Evolutionary conservation across 345 rosid genomes (phyloP).

Genomic region (Bretschneidera sinensis): DNA sequence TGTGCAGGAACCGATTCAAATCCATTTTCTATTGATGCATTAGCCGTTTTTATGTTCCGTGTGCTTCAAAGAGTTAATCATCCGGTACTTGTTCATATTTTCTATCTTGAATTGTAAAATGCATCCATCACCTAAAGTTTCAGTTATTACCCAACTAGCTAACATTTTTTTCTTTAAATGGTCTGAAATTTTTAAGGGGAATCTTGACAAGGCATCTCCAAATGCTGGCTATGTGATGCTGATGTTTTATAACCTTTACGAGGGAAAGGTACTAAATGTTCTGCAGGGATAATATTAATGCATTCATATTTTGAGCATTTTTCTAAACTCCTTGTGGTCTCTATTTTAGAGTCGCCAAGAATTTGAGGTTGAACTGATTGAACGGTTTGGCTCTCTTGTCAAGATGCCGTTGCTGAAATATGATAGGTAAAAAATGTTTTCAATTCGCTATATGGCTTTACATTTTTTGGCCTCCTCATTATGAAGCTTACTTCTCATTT

Average conservation of each 20-base stretch:
- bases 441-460: neutral
- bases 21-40: slow-evolving; percentile 89
- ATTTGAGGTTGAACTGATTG: slow-evolving; percentile 79
- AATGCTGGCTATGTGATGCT: slow-evolving; percentile 92
- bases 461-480: neutral
- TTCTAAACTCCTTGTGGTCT: slow-evolving; percentile 2
- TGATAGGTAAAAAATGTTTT: slow-evolving; percentile 47
- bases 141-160: slow-evolving; percentile 1
- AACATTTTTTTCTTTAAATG: slow-evolving; percentile 11
- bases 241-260: slow-evolving; percentile 94
- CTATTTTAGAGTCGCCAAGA: slow-evolving; percentile 62
- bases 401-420: slow-evolving; percentile 86
- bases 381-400: slow-evolving; percentile 83
- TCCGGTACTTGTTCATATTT: slow-evolving; percentile 47
- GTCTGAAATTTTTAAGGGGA: slow-evolving; percentile 57
- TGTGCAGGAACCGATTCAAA: slow-evolving; percentile 75
- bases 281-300: slow-evolving; percentile 5
- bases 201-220: slow-evolving; percentile 78
- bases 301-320: slow-evolving; percentile 5
- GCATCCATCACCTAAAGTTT: neutral
- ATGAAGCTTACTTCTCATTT: neutral
- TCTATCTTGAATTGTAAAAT: neutral
- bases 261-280: slow-evolving; percentile 69
- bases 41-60: slow-evolving; percentile 83
- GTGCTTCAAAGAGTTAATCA: slow-evolving; percentile 88